These are phyloP conservation scores for Ophiostoma tasmaniense DNA, from an alignment of 2,329 filamentous ascomycete species.

Conservation along the genomic window DNA sequence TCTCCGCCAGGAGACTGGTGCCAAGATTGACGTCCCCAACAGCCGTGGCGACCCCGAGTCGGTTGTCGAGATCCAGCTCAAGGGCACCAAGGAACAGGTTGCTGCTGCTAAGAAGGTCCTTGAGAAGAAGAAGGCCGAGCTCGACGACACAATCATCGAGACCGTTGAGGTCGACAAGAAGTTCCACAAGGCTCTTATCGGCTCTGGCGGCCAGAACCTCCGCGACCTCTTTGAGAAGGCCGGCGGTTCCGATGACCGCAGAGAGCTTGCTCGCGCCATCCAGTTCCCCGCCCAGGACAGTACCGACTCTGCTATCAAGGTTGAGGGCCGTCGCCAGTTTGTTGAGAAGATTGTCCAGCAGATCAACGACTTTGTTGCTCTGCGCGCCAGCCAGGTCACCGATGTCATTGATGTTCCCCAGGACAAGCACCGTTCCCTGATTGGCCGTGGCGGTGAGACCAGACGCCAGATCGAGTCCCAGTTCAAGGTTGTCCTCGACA, in stretches of 20 bases:
- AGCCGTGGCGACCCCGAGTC: conserved; percentile 61
- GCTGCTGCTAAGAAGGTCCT: conserved; percentile 85
- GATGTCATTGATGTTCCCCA: conserved; percentile 73
- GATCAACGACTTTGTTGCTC: conserved; percentile 72
- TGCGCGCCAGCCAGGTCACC: conserved; percentile 74
- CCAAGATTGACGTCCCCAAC: conserved; percentile 84
- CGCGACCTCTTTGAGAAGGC: conserved; percentile 79
- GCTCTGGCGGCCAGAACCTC: conserved; percentile 77
- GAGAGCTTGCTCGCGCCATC: conserved; percentile 77
- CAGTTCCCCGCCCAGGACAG: conserved; percentile 88
- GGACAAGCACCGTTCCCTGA: conserved; percentile 83
- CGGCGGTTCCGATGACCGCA: conserved; percentile 79
- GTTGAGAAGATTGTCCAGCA: conserved; percentile 82
- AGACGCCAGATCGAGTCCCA: conserved; percentile 78
- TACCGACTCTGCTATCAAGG: conserved; percentile 72
- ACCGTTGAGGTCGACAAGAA: conserved; percentile 90
- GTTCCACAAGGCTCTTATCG: conserved; percentile 84
- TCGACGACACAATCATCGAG: conserved; percentile 80
- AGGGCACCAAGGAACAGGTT: conserved; percentile 86
- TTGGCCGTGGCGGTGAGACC: conserved; percentile 83
- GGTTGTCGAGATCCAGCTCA: conserved; percentile 79
- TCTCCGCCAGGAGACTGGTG: conserved; percentile 73
- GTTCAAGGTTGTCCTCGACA: conserved; percentile 79
- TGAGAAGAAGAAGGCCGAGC: conserved; percentile 75
- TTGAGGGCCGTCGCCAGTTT: conserved; percentile 75